Base-by-base conservation (phyloP, 768 basidiomycete genomes). In the Lepiota venenata region DNA sequence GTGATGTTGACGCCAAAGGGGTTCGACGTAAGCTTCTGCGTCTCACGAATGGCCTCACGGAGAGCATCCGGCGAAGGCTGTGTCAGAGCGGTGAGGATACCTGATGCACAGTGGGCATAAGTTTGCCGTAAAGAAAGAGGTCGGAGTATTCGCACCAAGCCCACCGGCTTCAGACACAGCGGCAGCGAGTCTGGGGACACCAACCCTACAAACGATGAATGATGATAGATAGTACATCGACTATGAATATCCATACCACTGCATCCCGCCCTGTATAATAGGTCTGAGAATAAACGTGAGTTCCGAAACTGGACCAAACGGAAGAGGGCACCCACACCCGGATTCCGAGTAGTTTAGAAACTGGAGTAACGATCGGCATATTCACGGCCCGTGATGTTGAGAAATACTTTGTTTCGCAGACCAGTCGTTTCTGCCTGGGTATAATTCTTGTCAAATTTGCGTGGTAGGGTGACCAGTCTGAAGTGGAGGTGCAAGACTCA, bases 1-100 rank as follows among this genome's bases (percentile, higher is more conserved):
- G 91, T 93, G 59, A 93, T 81, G 63, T 93, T 92, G 47, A 92
- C 89, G 12, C 89, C 91, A 65, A 96, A 91, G 3, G 84, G 86
- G 64, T 88, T 87, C 44, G 74, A 74, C 0, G 89, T 91, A 21
- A 85, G 69, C 43, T 74, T 76, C 40, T 80, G 76, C 5, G 91
- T 92, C 66, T 95, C 86, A 20, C 81, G 78, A 60, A 98, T 95
- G 18, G 89, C 92, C 12, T 71, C 62, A 20, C 92, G 83, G 38
- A 96, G 78, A 2, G 89, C 88, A 0, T 87, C 89, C 0, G 95
- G 93, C 27, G 71, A 81, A 1, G 93, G 92, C 64, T 96, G 91
- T 4, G 93, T 92, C 21, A 97, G 76, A 1, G 92, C 93, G 2
- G 93, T 95, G 49, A 96, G 70, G 48, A 96, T 79, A 1, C 92